Conservation (phyloP, 1,139 yeast genomes). For the Hansenula lynferdii region DNA sequence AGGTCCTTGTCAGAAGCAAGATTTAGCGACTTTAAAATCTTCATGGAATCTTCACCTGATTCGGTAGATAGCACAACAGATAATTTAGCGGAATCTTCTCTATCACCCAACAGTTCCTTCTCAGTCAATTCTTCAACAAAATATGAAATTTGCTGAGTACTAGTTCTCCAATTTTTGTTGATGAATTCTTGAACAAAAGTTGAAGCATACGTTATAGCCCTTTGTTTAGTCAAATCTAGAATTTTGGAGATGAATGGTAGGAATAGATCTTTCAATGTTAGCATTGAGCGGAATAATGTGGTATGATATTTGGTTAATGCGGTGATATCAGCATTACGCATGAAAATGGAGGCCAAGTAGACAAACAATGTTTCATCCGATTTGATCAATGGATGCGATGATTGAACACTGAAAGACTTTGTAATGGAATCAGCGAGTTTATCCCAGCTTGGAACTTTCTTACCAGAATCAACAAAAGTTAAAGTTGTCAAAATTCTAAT, state of each 20-base stretch:
- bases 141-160: slow-evolving; percentile 36
- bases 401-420: slow-evolving; percentile 11
- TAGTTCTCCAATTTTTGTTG: slow-evolving; percentile 30
- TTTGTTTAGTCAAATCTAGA: slow-evolving; percentile 38
- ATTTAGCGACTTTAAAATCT: slow-evolving; percentile 3
- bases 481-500: slow-evolving; percentile 36
- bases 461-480: slow-evolving; percentile 66
- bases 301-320: slow-evolving; percentile 45
- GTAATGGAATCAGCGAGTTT: slow-evolving; percentile 10
- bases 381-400: slow-evolving; percentile 18
- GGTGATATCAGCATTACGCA: slow-evolving; percentile 58
- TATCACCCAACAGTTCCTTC: slow-evolving; percentile 16
- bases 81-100: slow-evolving; percentile 15
- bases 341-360: slow-evolving; percentile 38
- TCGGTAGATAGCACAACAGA: slow-evolving; percentile 12
- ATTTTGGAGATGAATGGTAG: slow-evolving; percentile 47
- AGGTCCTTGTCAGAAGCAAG: slow-evolving; percentile 9
- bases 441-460: slow-evolving; percentile 41
- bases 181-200: slow-evolving; percentile 48
- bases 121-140: slow-evolving; percentile 36
- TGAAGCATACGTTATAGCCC: slow-evolving; percentile 36
- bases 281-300: slow-evolving; percentile 34
- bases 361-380: slow-evolving; percentile 16
- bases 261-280: slow-evolving; percentile 25
- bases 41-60: slow-evolving; percentile 4